phyloP scores from a whole-genome alignment of 805 yeast species.

The Sugiyamaella boreocaroliniensis region DNA sequence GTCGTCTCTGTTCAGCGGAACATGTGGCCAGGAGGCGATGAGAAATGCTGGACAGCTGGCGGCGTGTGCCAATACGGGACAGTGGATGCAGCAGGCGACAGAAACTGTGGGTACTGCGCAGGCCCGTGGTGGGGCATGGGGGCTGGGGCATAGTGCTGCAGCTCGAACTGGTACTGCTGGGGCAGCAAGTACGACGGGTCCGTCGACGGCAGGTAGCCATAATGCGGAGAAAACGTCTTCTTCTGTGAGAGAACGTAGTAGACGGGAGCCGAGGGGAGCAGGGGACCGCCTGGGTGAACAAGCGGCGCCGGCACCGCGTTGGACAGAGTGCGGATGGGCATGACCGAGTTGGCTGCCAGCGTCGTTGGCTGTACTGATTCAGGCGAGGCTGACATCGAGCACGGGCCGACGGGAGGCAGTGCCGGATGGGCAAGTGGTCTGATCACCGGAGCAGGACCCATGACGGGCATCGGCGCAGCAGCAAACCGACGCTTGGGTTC shows the following conservation, averaged over 20 bases:
- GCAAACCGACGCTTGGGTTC: background rate
- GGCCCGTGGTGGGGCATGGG: background rate
- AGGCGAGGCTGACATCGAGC: background rate
- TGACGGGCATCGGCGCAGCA: background rate
- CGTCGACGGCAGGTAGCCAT: constrained; percentile 10
- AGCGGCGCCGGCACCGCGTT: background rate
- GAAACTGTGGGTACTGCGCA: constrained; percentile 2
- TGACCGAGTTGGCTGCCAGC: background rate
- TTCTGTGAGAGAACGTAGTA: constrained; percentile 13
- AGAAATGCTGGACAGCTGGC: constrained; percentile 2
- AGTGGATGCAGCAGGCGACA: constrained; percentile 4
- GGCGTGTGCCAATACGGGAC: constrained; percentile 1
- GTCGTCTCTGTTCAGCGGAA: background rate
- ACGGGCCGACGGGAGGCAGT: background rate
- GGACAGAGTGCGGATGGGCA: background rate
- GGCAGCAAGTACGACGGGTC: constrained; percentile 4
- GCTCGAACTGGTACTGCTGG: constrained; percentile 16
- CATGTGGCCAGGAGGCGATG: constrained; percentile 9
- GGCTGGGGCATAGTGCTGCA: constrained; percentile 13
- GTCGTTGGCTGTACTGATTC: background rate
- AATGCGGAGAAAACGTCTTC: constrained; percentile 14
- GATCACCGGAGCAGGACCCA: background rate
- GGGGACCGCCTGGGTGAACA: background rate
- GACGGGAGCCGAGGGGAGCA: constrained; percentile 6
- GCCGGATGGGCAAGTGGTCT: background rate